A percentile compares a stretch with the other conserved stretches of the same genome.
phyloP scores from a whole-genome alignment of 2,329 filamentous ascomycete species.

The Verticillium dahliae region DNA sequence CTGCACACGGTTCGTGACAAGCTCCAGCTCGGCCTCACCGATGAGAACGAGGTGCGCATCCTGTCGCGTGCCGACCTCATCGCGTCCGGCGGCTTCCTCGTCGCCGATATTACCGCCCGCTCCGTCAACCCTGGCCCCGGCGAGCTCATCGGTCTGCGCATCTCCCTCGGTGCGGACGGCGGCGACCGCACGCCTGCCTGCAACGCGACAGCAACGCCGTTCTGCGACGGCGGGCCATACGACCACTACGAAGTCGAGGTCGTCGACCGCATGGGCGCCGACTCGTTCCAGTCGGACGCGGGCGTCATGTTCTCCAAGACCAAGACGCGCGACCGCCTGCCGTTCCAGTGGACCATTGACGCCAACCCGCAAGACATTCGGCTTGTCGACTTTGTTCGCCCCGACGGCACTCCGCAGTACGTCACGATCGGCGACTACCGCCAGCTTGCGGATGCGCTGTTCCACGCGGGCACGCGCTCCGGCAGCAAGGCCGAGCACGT shows the following conservation, averaged over 20 bases:
- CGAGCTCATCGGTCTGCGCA: constrained; percentile 39
- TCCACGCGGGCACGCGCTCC: constrained; percentile 45
- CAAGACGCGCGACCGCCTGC: constrained; percentile 33
- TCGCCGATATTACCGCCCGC: constrained; percentile 39
- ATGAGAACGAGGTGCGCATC: constrained; percentile 32
- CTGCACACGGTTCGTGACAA: constrained; percentile 48
- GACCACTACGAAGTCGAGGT: constrained; percentile 47
- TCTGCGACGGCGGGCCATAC: constrained; percentile 46
- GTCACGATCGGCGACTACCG: constrained; percentile 46
- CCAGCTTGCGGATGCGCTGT: constrained; percentile 45
- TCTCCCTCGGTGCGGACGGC: constrained; percentile 28
- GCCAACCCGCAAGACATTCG: constrained; percentile 46
- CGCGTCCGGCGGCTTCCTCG: constrained; percentile 30
- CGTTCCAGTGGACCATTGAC: constrained; percentile 49
- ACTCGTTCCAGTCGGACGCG: constrained; percentile 43
- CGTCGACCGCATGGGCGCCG: constrained; percentile 46
- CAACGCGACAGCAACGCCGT: constrained; percentile 29
- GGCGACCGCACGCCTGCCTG: constrained; percentile 37
- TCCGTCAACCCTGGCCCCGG: constrained; percentile 30
- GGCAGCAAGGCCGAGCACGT: constrained; percentile 42
- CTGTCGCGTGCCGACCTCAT: constrained; percentile 35
- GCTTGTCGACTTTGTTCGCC: constrained; percentile 41
- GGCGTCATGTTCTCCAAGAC: constrained; percentile 50
- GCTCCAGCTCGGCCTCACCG: constrained; percentile 40
- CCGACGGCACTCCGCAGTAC: constrained; percentile 38